phyloP scores from a whole-genome alignment of 305 asterid genomes.

The Fraxinus latifolia region DNA sequence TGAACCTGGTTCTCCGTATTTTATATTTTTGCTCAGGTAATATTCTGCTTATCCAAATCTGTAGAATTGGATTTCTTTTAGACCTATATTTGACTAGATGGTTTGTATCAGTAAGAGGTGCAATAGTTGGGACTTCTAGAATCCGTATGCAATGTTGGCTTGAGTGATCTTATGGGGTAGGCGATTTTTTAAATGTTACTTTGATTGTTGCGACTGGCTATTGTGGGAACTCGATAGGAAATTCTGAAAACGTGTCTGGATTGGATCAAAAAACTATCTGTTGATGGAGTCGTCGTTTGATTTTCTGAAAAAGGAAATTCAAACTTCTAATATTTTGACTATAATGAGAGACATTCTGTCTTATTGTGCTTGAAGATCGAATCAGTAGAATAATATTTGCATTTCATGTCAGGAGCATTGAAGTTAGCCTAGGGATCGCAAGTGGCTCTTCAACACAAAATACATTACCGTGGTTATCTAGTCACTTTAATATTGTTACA shows the following conservation, averaged over 20 bases:
- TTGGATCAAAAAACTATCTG: neutral
- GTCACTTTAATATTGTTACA: slow-evolving; percentile 4
- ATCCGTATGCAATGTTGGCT: slow-evolving; percentile 5
- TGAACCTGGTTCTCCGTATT: slow-evolving; percentile 82
- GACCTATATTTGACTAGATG: slow-evolving; percentile 8
- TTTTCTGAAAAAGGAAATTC: neutral
- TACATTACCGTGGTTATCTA: neutral
- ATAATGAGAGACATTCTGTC: neutral
- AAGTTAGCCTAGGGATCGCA: slow-evolving; percentile 10
- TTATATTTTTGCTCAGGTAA: slow-evolving; percentile 96
- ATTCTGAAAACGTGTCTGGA: neutral
- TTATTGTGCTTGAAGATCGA: neutral
- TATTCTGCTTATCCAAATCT: slow-evolving; percentile 17
- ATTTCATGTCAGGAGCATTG: neutral
- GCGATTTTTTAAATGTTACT: neutral
- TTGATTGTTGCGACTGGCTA: slow-evolving; percentile 5
- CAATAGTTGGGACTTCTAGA: neutral
- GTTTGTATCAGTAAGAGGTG: slow-evolving; percentile 6
- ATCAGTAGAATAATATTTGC: neutral
- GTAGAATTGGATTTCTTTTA: slow-evolving; percentile 13
- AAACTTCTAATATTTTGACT: neutral
- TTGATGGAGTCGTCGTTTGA: neutral
- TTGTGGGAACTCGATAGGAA: slow-evolving; percentile 1
- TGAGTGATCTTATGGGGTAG: neutral
- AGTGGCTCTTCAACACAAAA: neutral